Evolutionary conservation across 2,329 filamentous ascomycete genomes (phyloP).

Genomic region (Ceratocystis lukuohia): DNA sequence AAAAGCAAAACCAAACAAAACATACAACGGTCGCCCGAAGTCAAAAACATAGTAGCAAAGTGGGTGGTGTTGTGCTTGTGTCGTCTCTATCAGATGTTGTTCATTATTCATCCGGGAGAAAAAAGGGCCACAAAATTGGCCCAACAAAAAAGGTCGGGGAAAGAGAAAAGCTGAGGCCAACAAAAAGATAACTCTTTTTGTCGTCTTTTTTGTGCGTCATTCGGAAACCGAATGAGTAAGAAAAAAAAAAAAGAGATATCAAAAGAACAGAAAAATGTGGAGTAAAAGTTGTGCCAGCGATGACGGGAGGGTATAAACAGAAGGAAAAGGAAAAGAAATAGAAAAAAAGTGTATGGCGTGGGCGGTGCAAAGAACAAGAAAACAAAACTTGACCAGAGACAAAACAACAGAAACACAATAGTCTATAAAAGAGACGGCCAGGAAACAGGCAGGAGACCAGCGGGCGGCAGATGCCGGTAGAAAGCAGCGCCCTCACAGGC

Average conservation of each 20-base stretch:
- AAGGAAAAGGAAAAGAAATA: background rate
- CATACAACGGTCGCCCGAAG: background rate
- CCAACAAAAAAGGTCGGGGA: background rate
- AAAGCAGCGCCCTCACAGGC: too few species aligned
- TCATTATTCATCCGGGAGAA: background rate
- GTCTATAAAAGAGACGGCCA: background rate
- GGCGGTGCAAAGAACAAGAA: background rate
- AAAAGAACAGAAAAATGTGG: background rate
- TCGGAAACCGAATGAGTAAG: background rate
- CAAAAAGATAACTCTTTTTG: background rate
- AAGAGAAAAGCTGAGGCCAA: background rate
- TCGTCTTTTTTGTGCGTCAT: background rate
- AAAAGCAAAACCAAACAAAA: background rate
- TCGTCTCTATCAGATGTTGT: background rate
- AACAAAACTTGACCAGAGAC: background rate
- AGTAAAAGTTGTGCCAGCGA: background rate
- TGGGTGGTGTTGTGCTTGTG: background rate
- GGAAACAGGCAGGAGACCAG: background rate
- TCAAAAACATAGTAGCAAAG: background rate
- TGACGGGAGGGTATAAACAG: conserved; percentile 1
- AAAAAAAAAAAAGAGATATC: background rate
- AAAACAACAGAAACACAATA: background rate
- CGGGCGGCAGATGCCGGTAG: background rate
- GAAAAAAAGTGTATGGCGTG: background rate
- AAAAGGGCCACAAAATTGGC: background rate